phyloP scores from a whole-genome alignment of 345 rosid genomes.

The Eucalyptus viminalis region DNA sequence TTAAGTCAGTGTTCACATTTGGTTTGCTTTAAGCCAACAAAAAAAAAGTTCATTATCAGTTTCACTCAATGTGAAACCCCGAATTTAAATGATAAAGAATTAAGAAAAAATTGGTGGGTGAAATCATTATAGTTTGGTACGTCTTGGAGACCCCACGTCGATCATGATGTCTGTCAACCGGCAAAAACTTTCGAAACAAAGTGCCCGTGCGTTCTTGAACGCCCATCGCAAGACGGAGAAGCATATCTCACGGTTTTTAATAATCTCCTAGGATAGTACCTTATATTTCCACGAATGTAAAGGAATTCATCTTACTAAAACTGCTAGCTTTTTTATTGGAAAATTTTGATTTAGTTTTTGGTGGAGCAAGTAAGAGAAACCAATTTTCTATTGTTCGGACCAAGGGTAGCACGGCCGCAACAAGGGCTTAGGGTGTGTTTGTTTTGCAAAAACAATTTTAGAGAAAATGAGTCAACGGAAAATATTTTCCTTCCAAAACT shows the following conservation, averaged over 20 bases:
- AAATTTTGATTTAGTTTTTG: background rate
- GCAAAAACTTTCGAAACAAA: background rate
- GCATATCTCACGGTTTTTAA: background rate
- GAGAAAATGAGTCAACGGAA: too few species aligned
- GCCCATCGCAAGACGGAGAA: background rate
- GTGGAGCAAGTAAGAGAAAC: background rate
- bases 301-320: background rate
- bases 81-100: background rate
- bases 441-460: too few species aligned
- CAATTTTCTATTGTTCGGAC: background rate
- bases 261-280: background rate
- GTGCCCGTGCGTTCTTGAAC: background rate
- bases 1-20: background rate
- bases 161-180: background rate
- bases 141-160: background rate
- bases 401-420: too few species aligned
- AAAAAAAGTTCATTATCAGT: background rate
- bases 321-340: background rate
- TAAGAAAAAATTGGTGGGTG: background rate
- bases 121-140: background rate
- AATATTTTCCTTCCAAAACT: too few species aligned
- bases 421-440: too few species aligned
- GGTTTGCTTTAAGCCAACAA: background rate
- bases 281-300: background rate
- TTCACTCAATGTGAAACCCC: background rate